Conservation (phyloP, 2,329 filamentous ascomycete genomes). For the Nothopassalora personata region DNA sequence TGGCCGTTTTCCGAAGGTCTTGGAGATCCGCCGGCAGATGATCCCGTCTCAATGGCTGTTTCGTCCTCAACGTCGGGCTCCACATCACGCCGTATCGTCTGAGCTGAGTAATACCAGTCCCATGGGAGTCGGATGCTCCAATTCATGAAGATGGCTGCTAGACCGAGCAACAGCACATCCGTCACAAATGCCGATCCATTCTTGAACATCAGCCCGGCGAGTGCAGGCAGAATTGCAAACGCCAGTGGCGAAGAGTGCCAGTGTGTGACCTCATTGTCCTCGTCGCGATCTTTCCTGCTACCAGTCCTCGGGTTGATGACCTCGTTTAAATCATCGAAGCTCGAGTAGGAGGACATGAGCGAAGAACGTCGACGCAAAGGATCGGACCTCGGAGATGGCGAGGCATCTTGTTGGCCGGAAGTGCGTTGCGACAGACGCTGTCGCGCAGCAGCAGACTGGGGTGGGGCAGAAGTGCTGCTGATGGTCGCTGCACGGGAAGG, state of each 20-base stretch:
- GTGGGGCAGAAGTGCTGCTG: slow-evolving; percentile 1
- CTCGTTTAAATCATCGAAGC: slow-evolving; percentile 65
- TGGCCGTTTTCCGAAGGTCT: slow-evolving; percentile 9
- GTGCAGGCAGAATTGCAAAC: slow-evolving; percentile 76
- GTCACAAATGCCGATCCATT: slow-evolving; percentile 80
- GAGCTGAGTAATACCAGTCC: slow-evolving; percentile 54
- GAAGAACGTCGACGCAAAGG: slow-evolving; percentile 58
- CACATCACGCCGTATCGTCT: slow-evolving; percentile 29
- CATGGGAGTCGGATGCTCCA: slow-evolving; percentile 90
- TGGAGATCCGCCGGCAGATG: slow-evolving; percentile 19
- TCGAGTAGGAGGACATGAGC: slow-evolving; percentile 71
- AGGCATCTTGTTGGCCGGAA: slow-evolving; percentile 13
- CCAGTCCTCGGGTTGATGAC: slow-evolving; percentile 51
- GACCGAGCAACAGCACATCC: slow-evolving; percentile 71
- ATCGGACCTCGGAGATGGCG: slow-evolving; percentile 20
- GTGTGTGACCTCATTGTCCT: slow-evolving; percentile 54
- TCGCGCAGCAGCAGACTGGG: slow-evolving; percentile 15
- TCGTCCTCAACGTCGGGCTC: slow-evolving; percentile 19
- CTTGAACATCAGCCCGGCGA: slow-evolving; percentile 79
- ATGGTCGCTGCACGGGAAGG: slow-evolving; percentile 7
- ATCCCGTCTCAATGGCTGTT: slow-evolving; percentile 20
- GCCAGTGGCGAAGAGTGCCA: slow-evolving; percentile 78
- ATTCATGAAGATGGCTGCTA: slow-evolving; percentile 82
- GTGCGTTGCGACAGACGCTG: slow-evolving; percentile 19
- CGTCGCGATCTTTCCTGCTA: slow-evolving; percentile 31